Percentiles rank a stretch among this genome's conserved stretches.
Evolutionary conservation across 2,329 filamentous ascomycete species (phyloP).

Genomic region (Microascus cirrosus): DNA sequence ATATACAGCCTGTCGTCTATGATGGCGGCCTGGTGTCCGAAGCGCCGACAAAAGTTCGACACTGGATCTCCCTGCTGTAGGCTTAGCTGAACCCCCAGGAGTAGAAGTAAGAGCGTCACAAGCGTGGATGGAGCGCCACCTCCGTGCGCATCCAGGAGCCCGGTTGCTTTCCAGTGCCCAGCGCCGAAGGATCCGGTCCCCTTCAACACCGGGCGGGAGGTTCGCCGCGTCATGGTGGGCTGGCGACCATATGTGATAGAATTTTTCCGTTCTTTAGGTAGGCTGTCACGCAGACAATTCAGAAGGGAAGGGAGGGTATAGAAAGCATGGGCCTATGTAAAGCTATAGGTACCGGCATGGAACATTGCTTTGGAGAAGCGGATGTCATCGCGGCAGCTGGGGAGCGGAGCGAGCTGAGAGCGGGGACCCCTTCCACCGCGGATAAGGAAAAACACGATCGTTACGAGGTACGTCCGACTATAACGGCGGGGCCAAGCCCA

Average conservation of each 20-base stretch:
- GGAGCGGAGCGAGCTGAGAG: not conserved
- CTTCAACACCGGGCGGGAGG: not conserved
- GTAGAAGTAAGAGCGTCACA: not conserved
- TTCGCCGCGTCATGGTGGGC: conserved; percentile 2
- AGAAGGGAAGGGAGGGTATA: not conserved
- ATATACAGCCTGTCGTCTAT: conserved; percentile 50
- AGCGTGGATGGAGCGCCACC: not conserved
- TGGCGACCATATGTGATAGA: not conserved
- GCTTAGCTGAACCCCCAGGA: not conserved
- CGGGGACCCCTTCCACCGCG: not conserved
- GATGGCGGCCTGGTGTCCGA: conserved; percentile 49
- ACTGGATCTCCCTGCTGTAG: conserved; percentile 36
- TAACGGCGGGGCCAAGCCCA: not conserved
- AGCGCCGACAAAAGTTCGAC: conserved; percentile 39
- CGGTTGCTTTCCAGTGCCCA: not conserved
- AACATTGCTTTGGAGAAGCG: not conserved
- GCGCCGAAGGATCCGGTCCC: not conserved
- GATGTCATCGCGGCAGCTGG: not conserved
- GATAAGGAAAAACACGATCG: not conserved
- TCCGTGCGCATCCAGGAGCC: not conserved
- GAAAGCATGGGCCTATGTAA: not conserved
- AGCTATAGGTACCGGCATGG: too few species aligned
- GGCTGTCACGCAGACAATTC: not conserved
- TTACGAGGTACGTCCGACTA: not conserved
- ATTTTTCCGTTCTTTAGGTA: not conserved